Evolutionary conservation across 2,329 filamentous ascomycete species (phyloP), one percentile per base, ranked within the genome.

Genomic region (Corinectria fuckeliana): DNA sequence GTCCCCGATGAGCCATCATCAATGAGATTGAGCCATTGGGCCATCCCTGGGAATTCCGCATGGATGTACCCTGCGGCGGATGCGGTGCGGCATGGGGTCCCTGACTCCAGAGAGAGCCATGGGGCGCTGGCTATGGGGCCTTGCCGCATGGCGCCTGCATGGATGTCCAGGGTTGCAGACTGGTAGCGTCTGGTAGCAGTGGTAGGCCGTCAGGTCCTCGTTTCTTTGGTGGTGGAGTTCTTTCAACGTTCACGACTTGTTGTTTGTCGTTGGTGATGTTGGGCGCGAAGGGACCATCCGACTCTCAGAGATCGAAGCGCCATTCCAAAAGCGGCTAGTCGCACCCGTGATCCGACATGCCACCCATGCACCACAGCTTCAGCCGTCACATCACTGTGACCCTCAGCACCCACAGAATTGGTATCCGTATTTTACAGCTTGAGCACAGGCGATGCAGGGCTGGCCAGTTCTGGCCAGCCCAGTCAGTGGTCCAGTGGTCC

Each of bases 311-410:
- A 66, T 66, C 60, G 60, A 49, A 49, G 28, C 59, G 30, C 59
- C 64, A 62, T 20, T 8, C 64, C 59, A 0, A 13, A 52, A 50
- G 20, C 2, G 61, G 66, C 11, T 45, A 66, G 58, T 49, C 38
- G 16, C 34, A 51, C 63, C 63, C 61, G 66, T 70, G 68, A 67
- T 65, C 51, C 50, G 58, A 55, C 61, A 56, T 59, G 61, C 51
- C 39, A 50, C 47, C 61, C 59, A 51, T 65, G 63, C 61, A 60
- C 53, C 42, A 39, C 25, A 54, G 51, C 51, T 38, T 53, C 42
- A 54, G 30, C 45, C 45, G 45, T 50, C 50, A 53, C 48, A 49
- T 45, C 36, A 50, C 52, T 34, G 44, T 50, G 48, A 45, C 36
- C 20, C 36, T 34, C 41, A 41, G 23, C n/a, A 26, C n/a, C 6